Percentiles rank a stretch among this genome's conserved stretches.
Evolutionary conservation across 2,329 filamentous ascomycete genomes (phyloP).

Genomic region (Epichloe glyceriae): DNA sequence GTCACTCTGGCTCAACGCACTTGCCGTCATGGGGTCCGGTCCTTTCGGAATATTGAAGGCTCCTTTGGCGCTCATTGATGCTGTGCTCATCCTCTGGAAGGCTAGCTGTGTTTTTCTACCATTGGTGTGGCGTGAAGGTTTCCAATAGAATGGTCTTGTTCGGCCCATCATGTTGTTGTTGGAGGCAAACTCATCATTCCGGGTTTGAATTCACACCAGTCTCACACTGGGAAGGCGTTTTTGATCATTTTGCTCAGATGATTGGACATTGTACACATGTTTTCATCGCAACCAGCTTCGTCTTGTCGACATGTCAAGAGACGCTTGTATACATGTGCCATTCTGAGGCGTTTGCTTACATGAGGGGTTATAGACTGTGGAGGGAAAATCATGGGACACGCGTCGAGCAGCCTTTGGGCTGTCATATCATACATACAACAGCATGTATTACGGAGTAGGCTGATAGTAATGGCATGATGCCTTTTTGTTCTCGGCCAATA

Average conservation of each 20-base stretch:
- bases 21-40: conserved; percentile 23
- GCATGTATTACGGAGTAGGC: neutral
- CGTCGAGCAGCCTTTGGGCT: neutral
- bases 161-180: no score
- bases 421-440: neutral
- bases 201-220: neutral
- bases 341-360: neutral
- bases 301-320: neutral
- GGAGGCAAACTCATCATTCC: neutral
- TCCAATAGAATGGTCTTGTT: conserved; percentile 13
- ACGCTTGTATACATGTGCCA: neutral
- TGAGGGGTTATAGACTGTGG: neutral
- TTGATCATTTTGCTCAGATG: neutral
- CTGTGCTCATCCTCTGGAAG: conserved; percentile 61
- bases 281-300: neutral
- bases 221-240: neutral
- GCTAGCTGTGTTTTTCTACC: conserved; percentile 74
- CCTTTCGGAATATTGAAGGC: conserved; percentile 27
- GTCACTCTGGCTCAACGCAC: conserved; percentile 55
- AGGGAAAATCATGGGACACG: neutral
- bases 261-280: neutral
- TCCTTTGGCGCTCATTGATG: conserved; percentile 52
- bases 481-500: neutral
- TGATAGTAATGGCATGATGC: neutral
- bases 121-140: conserved; percentile 57